phyloP scores from a whole-genome alignment of 2,329 filamentous ascomycete genomes.

The Karstenula rhodostoma region DNA sequence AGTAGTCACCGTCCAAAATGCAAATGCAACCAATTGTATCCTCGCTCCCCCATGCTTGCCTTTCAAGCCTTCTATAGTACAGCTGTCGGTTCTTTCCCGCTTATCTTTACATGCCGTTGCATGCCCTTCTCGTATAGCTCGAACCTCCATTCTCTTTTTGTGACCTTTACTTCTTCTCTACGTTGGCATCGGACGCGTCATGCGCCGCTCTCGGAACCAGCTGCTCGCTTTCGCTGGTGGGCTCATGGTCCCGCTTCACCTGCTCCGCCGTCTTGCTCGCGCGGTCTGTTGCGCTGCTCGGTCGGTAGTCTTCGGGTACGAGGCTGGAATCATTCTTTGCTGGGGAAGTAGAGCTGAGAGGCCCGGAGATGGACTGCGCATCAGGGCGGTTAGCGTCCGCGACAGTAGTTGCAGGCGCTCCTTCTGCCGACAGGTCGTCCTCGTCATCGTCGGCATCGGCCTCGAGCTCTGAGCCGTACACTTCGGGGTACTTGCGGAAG shows the following conservation, averaged over 20 bases:
- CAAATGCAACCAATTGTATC: conserved; percentile 20
- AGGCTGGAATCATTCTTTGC: conserved; percentile 18
- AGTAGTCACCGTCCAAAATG: conserved; percentile 15
- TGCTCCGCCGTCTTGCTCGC: conserved; percentile 40
- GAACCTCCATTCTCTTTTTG: neutral
- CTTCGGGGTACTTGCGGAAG: conserved; percentile 89
- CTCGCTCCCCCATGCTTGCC: conserved; percentile 17
- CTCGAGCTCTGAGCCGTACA: conserved; percentile 88
- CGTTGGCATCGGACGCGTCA: conserved; percentile 47
- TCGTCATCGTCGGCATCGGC: conserved; percentile 77
- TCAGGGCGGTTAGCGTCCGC: conserved; percentile 10
- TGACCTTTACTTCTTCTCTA: conserved; percentile 15
- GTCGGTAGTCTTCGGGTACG: conserved; percentile 19
- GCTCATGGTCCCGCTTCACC: conserved; percentile 40
- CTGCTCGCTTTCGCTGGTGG: conserved; percentile 51
- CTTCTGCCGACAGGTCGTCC: conserved; percentile 52
- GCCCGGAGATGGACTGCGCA: conserved; percentile 1
- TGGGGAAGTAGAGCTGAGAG: conserved; percentile 20
- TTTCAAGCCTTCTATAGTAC: conserved; percentile 7
- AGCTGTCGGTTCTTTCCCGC: neutral
- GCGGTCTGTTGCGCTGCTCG: conserved; percentile 30
- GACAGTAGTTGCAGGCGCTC: conserved; percentile 4
- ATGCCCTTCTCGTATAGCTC: neutral
- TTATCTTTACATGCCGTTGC: conserved; percentile 15
- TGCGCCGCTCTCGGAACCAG: conserved; percentile 60